Base-by-base conservation (phyloP, 345 rosid species). In the Ceriops tagal region DNA sequence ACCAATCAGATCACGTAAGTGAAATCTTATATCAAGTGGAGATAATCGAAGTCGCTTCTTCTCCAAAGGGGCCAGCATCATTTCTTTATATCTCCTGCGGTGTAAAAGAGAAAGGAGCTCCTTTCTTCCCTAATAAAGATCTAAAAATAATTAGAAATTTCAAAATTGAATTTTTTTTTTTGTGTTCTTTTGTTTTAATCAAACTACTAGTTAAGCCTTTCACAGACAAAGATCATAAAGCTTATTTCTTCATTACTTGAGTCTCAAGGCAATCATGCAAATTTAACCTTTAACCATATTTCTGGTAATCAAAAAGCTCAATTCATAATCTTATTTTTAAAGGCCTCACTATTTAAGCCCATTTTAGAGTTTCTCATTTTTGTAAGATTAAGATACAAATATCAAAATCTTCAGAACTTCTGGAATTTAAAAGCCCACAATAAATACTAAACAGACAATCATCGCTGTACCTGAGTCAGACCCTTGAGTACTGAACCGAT, bases 1-100 rank as follows among this genome's bases (percentile, higher is more conserved):
- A 79, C 99, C 98, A 72, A 92, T 87, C 84, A 92, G 78, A 73
- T 95, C 99, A 49, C 97, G 91, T 34, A 92, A 83, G 82, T 92
- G 99, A 82, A 92, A 95, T 75, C 99, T 92, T 75, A 92, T 85
- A 76, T 92, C 98, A 51, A 95, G 85, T n/a, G 80, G 89, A 62
- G 98, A 90, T 21, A 68, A 69, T 51, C 96, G 85, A 61, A 95
- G 96, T 43, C 81, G 82, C 84, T 83, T 95, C 84, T 90, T 95
- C 81, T 95, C 97, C 69, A 95, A 79, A 72, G 79, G 35, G 3
- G 93, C 83, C 88, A 95, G 66, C 91, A 90, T 83, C 96, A 92
- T 92, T 82, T 95, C 99, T 83, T 87, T 90, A 76, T 89, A 91
- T 75, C 84, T 88, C 79, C 80, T 82, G 32, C 96, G 91, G 74